Conservation (phyloP, 202 grass and related monocot genomes). For the Panicum virgatum region DNA sequence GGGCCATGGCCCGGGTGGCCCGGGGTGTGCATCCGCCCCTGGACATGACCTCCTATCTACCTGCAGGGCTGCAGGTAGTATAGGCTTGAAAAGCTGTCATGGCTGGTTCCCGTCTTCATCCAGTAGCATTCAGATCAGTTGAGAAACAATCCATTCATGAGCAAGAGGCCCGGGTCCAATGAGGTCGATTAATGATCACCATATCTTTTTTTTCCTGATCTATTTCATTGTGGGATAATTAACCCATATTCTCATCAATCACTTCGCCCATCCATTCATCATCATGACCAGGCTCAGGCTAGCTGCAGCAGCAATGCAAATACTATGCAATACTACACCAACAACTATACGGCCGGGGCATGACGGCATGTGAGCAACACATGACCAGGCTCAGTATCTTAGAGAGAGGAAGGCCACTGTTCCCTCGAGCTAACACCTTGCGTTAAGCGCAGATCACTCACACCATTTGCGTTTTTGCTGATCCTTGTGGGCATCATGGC, state of each 20-base stretch:
- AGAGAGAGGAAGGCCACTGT: neutral
- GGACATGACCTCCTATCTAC: constrained; percentile 32
- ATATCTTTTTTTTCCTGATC: neutral
- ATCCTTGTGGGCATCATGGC: constrained; percentile 14
- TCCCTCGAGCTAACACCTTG: neutral
- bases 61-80: neutral
- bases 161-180: neutral
- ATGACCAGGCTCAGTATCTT: neutral
- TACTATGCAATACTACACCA: no score
- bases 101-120: neutral
- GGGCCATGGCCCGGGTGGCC: no score
- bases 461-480: neutral
- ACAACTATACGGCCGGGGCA: no score
- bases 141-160: constrained; percentile 30
- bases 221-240: constrained; percentile 18
- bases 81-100: constrained; percentile 8
- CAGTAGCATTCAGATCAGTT: constrained; percentile 12
- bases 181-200: neutral
- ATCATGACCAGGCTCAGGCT: neutral
- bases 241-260: constrained; percentile 5
- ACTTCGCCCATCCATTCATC: neutral
- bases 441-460: neutral
- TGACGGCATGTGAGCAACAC: constrained; percentile 40
- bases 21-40: no score
- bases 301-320: neutral